These are phyloP conservation scores for Fusarium tjaetaba DNA, from an alignment of 2,329 filamentous ascomycete genomes.

Conservation along the genomic window DNA sequence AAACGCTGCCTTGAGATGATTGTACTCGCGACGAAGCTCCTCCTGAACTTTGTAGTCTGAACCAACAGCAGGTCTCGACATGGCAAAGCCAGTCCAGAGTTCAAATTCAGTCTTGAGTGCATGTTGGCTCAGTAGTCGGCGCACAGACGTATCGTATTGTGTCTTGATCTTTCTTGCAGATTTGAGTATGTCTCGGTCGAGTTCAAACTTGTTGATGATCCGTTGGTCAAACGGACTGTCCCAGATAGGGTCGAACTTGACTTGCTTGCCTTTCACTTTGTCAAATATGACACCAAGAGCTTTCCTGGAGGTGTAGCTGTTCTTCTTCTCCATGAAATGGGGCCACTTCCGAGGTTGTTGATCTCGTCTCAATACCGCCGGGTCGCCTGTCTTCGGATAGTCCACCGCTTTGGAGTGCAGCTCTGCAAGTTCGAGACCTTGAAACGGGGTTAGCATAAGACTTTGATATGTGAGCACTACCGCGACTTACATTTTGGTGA, in stretches of 20 bases:
- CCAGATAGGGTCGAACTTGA: slow-evolving; percentile 79
- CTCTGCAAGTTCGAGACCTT: slow-evolving; percentile 74
- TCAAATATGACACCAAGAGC: slow-evolving; percentile 88
- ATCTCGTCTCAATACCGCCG: slow-evolving; percentile 72
- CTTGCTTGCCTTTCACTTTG: slow-evolving; percentile 63
- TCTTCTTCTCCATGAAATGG: slow-evolving; percentile 84
- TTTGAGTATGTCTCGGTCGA: slow-evolving; percentile 64
- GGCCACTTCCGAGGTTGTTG: slow-evolving; percentile 75
- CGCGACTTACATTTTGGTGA: slow-evolving; percentile 69
- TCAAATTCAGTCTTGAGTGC: slow-evolving; percentile 91
- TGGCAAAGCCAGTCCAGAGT: slow-evolving; percentile 85
- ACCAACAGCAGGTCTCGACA: slow-evolving; percentile 76
- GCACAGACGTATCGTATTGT: slow-evolving; percentile 80
- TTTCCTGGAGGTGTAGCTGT: slow-evolving; percentile 72
- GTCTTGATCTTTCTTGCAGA: slow-evolving; percentile 74
- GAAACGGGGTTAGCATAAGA: not conserved
- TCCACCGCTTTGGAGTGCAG: slow-evolving; percentile 94
- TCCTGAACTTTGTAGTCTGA: slow-evolving; percentile 90
- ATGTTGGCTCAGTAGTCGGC: slow-evolving; percentile 84
- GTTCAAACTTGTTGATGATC: slow-evolving; percentile 71
- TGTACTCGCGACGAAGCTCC: slow-evolving; percentile 76
- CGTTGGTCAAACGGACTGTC: slow-evolving; percentile 78
- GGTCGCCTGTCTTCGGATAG: slow-evolving; percentile 88
- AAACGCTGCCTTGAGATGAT: slow-evolving; percentile 74
- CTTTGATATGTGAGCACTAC: not conserved